Base-by-base conservation (phyloP, 2,329 filamentous ascomycete species). In the Camillea tinctor region DNA sequence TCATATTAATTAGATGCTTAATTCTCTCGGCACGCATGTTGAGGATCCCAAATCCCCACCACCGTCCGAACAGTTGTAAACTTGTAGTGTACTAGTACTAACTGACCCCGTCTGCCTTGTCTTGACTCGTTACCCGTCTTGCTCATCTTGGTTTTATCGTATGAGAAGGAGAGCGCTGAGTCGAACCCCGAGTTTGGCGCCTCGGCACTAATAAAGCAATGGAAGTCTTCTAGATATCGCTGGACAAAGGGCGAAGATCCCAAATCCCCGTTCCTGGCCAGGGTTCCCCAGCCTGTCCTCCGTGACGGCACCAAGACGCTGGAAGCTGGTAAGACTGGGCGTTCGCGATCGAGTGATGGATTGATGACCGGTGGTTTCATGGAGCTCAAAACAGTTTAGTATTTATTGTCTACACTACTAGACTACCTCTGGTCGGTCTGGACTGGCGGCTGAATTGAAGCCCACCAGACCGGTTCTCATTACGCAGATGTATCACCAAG, bases 371-470 rank as follows among this genome's bases (percentile, higher is more conserved):
- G 26, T n/a, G 52, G 54, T 55, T 55, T 55, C 54, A 55, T 48
- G 23, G 44, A 44, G 30, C 52, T 48, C n/a, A 44, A 21, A 22
- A 6, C 19, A 48, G 30, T 24, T 54, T 54, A 54, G 30, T 30
- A 48, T 1, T 40, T 30, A 30, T 30, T 11, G 6, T 30, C n/a
- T n/a, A n/a, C n/a, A 30, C 13, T 30, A 4, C 13, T 30, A 30
- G 8, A n/a, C n/a, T n/a, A n/a, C n/a, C n/a, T n/a, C n/a, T n/a
- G 13, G 2, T 22, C 11, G 15, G 5, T 4, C n/a, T 30, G 26
- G 26, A 2, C 23, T 40, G 52, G 40, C 54, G 54, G 54, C 40
- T 55, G 54, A 55, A 50, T 44, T 50, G 40, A 24, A 30, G 54
- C 22, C 19, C 48, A 15, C 26, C 26, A 30, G 26, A 4, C 26